Evolutionary conservation across 352 stramenopile species (phyloP).

Genomic region (Pelagophyceae sp.): DNA sequence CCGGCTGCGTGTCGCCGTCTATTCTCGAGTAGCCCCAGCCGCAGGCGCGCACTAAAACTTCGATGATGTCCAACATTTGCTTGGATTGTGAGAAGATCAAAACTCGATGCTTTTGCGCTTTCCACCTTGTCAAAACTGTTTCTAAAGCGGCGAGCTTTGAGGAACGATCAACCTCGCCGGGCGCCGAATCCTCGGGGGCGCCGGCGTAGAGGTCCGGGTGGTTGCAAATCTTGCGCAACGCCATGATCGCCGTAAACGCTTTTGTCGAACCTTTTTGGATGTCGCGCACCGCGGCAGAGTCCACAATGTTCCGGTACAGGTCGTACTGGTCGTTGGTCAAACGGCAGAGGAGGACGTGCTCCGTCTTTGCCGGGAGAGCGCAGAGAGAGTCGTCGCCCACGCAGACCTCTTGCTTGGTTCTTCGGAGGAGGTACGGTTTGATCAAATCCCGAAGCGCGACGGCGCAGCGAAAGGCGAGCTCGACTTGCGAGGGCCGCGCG

Average conservation of each 20-base stretch:
- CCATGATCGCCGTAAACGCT: constrained; percentile 71
- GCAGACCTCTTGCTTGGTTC: constrained; percentile 41
- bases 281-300: constrained; percentile 72
- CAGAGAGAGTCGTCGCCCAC: constrained; percentile 21
- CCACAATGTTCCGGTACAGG: constrained; percentile 80
- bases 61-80: constrained; percentile 94
- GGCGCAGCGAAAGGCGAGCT: constrained; percentile 91
- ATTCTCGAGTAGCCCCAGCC: constrained; percentile 83
- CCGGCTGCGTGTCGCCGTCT: constrained; percentile 90
- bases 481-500: constrained; percentile 73
- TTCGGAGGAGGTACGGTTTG: constrained; percentile 85
- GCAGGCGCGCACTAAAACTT: constrained; percentile 69
- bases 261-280: constrained; percentile 46
- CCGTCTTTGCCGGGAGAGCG: constrained; percentile 89
- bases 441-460: constrained; percentile 91
- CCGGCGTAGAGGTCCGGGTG: constrained; percentile 73
- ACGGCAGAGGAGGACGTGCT: constrained; percentile 94
- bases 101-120: constrained; percentile 85
- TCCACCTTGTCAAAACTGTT: constrained; percentile 87
- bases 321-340: constrained; percentile 72
- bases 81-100: constrained; percentile 93
- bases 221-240: constrained; percentile 97
- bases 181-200: constrained; percentile 30
- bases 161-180: constrained; percentile 54
- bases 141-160: constrained; percentile 92